Percentiles rank a stretch among this genome's conserved stretches.
Evolutionary conservation across 1,139 yeast genomes (phyloP).

Genomic region (Candida tropicalis): DNA sequence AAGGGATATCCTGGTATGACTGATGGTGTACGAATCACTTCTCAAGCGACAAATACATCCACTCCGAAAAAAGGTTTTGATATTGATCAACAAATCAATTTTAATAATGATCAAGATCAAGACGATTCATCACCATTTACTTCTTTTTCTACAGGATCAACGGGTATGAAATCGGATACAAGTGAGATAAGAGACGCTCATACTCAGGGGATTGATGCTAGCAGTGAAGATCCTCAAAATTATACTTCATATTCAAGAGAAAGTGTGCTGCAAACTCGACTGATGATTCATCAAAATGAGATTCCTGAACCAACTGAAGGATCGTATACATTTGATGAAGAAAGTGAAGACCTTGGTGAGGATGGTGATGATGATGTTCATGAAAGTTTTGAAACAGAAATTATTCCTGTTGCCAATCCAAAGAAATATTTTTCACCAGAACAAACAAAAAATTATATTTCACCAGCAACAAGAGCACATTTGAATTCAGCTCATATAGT

Average conservation of each 20-base stretch:
- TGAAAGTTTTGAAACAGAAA: not conserved
- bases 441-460: not conserved
- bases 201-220: slow-evolving; percentile 11
- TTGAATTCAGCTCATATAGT: slow-evolving; percentile 2
- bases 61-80: slow-evolving; percentile 34
- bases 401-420: not conserved
- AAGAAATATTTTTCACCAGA: not conserved
- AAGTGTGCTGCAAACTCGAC: slow-evolving; percentile 7
- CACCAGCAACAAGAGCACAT: slow-evolving; percentile 2
- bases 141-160: slow-evolving; percentile 11
- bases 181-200: slow-evolving; percentile 3
- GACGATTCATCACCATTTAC: slow-evolving; percentile 41
- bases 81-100: slow-evolving; percentile 10
- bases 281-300: slow-evolving; percentile 15
- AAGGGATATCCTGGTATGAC: slow-evolving; percentile 24
- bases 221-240: slow-evolving; percentile 19
- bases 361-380: not conserved
- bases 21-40: slow-evolving; percentile 11
- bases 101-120: slow-evolving; percentile 9
- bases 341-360: slow-evolving; percentile 3
- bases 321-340: slow-evolving; percentile 34
- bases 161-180: slow-evolving; percentile 30
- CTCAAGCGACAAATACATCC: slow-evolving; percentile 37
- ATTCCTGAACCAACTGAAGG: slow-evolving; percentile 15
- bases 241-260: slow-evolving; percentile 27